Conservation (phyloP, 148 eudicot genomes). For the Diospyros lotus region DNA sequence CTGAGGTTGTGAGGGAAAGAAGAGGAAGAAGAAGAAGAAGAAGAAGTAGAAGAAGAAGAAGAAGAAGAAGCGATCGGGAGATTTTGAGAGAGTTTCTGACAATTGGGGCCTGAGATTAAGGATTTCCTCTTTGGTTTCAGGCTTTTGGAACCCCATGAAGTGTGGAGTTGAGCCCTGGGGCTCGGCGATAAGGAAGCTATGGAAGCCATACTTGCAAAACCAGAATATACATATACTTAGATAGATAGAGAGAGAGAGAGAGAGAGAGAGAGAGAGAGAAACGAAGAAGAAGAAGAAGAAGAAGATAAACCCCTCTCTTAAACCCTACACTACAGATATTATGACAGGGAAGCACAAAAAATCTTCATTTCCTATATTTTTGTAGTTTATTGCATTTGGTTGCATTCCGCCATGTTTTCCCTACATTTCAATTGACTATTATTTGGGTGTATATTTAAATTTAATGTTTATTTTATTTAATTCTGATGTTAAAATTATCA, state of each 20-base stretch:
- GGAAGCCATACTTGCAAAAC: constrained; percentile 45
- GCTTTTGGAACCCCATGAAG: constrained; percentile 15
- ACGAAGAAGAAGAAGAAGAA: not conserved
- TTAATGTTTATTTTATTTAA: too few relatives aligned
- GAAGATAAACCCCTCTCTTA: not conserved
- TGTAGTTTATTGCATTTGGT: too few relatives aligned
- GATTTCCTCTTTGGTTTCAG: constrained; percentile 17
- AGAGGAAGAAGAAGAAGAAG: constrained; percentile 15
- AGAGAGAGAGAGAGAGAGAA: not conserved
- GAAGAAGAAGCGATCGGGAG: constrained; percentile 1
- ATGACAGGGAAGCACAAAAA: too few relatives aligned
- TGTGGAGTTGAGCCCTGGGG: constrained; percentile 49
- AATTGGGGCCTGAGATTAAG: constrained; percentile 26
- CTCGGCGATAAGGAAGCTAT: constrained; percentile 49
- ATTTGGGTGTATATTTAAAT: too few relatives aligned
- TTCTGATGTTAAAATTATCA: too few relatives aligned
- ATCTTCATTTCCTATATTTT: too few relatives aligned
- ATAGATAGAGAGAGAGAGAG: not conserved
- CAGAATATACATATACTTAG: not conserved
- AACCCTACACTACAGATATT: not conserved
- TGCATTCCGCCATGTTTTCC: too few relatives aligned
- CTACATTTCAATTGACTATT: too few relatives aligned
- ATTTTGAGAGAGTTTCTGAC: constrained; percentile 21
- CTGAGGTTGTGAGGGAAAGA: constrained; percentile 56
- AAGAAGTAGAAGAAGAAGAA: constrained; percentile 29